These are phyloP conservation scores for Nemania abortiva DNA, from an alignment of 2,329 filamentous ascomycete species.

Conservation along the genomic window DNA sequence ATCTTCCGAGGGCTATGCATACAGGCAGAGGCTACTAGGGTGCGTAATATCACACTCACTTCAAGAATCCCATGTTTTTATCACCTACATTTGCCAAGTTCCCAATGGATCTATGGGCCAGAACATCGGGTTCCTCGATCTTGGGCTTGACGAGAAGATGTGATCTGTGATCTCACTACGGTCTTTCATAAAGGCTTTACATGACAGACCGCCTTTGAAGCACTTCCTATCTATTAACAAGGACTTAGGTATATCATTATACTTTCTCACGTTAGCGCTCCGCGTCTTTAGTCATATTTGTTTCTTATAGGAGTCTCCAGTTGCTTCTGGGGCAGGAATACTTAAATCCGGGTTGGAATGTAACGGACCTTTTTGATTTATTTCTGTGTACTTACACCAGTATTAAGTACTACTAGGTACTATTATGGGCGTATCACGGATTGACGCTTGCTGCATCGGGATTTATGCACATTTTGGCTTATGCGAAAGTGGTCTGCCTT, in stretches of 20 bases:
- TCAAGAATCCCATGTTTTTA: no score
- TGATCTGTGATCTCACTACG: not conserved
- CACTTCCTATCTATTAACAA: not conserved
- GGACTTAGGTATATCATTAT: not conserved
- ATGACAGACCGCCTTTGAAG: not conserved
- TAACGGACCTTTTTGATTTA: not conserved
- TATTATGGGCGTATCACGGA: not conserved
- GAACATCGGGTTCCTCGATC: not conserved
- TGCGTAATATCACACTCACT: no score
- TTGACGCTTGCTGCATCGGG: no score
- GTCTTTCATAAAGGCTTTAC: not conserved
- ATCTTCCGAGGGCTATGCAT: no score
- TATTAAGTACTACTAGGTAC: not conserved
- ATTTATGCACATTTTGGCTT: no score
- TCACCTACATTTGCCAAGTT: no score
- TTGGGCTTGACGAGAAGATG: not conserved
- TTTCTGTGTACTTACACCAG: not conserved
- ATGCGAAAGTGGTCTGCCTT: not conserved
- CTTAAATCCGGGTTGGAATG: not conserved
- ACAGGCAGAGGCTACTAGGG: not conserved
- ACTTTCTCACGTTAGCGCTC: not conserved
- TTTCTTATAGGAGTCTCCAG: no score
- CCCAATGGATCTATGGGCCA: no score
- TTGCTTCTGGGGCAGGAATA: no score
- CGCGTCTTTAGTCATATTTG: no score